Evolutionary conservation across 345 rosid genomes (phyloP).

Genomic region (Alliaria petiolata): DNA sequence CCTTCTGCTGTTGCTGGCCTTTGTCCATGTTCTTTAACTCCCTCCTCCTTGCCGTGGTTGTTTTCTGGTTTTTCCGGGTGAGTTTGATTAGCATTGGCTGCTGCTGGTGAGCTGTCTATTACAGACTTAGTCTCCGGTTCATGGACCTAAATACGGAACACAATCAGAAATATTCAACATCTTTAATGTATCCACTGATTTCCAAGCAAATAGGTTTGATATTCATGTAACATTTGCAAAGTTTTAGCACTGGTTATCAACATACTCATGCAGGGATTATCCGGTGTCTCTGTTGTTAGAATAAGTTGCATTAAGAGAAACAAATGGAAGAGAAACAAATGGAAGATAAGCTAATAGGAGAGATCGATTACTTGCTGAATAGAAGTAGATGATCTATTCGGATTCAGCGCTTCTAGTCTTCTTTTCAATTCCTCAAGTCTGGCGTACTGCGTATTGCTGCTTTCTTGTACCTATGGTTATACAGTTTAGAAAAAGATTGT

Average conservation of each 20-base stretch:
- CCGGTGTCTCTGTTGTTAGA: neutral
- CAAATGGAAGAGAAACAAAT: too few relatives aligned
- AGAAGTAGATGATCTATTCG: slow-evolving; percentile 46
- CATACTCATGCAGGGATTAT: neutral
- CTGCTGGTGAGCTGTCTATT: slow-evolving; percentile 38
- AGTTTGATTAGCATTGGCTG: slow-evolving; percentile 30
- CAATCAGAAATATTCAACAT: slow-evolving; percentile 27
- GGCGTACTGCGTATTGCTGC: slow-evolving; percentile 65
- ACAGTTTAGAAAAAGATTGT: slow-evolving; percentile 6
- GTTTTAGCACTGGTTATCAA: too few relatives aligned
- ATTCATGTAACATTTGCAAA: neutral
- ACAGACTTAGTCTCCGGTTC: too few relatives aligned
- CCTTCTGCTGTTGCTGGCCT: slow-evolving; percentile 40
- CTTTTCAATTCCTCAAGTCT: slow-evolving; percentile 80
- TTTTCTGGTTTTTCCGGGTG: slow-evolving; percentile 29
- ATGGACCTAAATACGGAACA: slow-evolving; percentile 41
- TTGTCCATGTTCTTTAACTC: slow-evolving; percentile 37
- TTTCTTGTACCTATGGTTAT: slow-evolving; percentile 64
- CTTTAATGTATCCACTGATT: neutral
- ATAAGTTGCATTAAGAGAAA: neutral
- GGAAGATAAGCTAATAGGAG: slow-evolving; percentile 1
- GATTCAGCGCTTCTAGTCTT: slow-evolving; percentile 74
- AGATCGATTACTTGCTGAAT: slow-evolving; percentile 42
- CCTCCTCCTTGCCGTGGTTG: slow-evolving; percentile 32
- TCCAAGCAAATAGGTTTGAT: neutral